These are phyloP conservation scores for Coemansia sp. DNA, from an alignment of 192 early-diverging fungal genomes.

Conservation along the genomic window DNA sequence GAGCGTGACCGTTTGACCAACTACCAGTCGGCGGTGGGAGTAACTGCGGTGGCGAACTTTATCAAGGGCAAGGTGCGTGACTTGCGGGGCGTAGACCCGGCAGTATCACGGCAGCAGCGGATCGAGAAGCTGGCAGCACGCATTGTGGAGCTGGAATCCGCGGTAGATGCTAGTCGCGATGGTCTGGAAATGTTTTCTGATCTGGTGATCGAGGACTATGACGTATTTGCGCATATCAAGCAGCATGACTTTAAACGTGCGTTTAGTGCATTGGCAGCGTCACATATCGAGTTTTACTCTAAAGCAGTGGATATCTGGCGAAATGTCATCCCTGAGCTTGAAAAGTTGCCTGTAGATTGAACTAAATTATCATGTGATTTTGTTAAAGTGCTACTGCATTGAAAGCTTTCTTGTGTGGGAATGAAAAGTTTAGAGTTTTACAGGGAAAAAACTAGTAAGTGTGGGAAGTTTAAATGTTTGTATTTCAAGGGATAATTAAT, in stretches of 20 bases:
- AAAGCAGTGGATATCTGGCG: constrained; percentile 75
- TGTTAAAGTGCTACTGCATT: too few relatives aligned
- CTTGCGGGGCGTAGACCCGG: constrained; percentile 81
- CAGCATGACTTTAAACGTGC: constrained; percentile 75
- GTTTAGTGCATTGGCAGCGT: constrained; percentile 69
- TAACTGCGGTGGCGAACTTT: constrained; percentile 65
- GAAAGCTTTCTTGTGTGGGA: too few relatives aligned
- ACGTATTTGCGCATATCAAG: constrained; percentile 79
- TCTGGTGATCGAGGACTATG: constrained; percentile 77
- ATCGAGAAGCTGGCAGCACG: constrained; percentile 68
- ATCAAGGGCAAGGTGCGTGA: constrained; percentile 87
- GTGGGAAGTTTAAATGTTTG: too few relatives aligned
- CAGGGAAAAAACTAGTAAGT: too few relatives aligned
- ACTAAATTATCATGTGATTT: too few relatives aligned
- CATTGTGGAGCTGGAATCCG: constrained; percentile 76
- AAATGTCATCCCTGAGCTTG: constrained; percentile 77
- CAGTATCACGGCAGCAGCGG: constrained; percentile 75
- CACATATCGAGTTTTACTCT: constrained; percentile 82
- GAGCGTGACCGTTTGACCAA: constrained; percentile 73
- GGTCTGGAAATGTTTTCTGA: constrained; percentile 71
- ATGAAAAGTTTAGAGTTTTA: too few relatives aligned
- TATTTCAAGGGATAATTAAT: too few relatives aligned
- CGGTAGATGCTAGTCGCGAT: constrained; percentile 73
- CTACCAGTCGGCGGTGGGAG: constrained; percentile 59
- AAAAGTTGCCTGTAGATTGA: constrained; percentile 58